Evolutionary conservation across 2,329 filamentous ascomycete genomes (phyloP), one percentile per base, ranked within the genome.

Genomic region (Ascochyta fabae): DNA sequence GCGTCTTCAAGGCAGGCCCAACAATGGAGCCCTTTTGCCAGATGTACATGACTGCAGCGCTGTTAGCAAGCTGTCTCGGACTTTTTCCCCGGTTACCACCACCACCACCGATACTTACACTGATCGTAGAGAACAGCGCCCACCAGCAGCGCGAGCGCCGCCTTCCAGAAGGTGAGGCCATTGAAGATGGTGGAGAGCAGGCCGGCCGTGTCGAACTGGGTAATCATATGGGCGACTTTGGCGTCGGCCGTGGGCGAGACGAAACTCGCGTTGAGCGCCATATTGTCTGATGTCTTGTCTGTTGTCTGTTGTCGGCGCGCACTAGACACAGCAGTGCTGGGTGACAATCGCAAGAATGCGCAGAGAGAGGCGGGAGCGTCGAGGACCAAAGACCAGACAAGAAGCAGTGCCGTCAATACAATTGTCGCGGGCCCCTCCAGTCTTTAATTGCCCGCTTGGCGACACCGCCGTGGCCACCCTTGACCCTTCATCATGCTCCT

Each of bases 91-190:
- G 23, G 1, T 3, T 24, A 35, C 34, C 33, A 43, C 36, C 13
- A 2, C n/a, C 33, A 19, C 34, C 38, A 43, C 36, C 16, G 1
- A 12, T 33, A 83, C 90, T 76, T 82, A 96, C 94, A 81, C 81
- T 98, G 94, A 78, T 98, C 94, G 76, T 97, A 98, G 58, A 87
- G 84, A 54, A 97, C 74, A 46, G 95, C 60, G 15, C 91, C 91
- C 63, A 93, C 74, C 31, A 90, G 66, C 62, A 92, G 81, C 59
- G 88, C 88, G 81, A 86, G 86, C 41, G 53, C 53, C 26, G 72
- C 56, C 58, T 66, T 66, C 66, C 69, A 69, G 16, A 64, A 53
- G 34, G 56, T 73, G 59, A 75, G 49, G 58, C 67, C 65, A 52
- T 66, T 70, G 51, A 74, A 45, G 33, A 74, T 19, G n/a, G 67